Base-by-base conservation (phyloP, 345 rosid genomes). In the Bruguiera sexangula region DNA sequence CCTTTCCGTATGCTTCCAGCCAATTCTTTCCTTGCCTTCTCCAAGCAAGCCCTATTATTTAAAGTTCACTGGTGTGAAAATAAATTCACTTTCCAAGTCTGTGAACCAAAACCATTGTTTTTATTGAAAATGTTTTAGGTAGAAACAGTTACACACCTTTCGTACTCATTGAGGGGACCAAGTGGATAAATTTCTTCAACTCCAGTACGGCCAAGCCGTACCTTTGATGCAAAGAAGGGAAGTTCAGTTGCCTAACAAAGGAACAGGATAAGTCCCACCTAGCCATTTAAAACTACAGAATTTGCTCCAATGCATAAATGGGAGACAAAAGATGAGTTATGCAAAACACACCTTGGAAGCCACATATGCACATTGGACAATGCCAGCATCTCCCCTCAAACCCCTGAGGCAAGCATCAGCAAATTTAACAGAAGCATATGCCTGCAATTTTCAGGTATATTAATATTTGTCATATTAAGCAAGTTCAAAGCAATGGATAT, bases 381-480 rank as follows among this genome's bases (percentile, higher is more conserved):
- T 57, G 19, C 83, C 75, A 26, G 92, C 87, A 73, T 95, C 97
- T 48, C 99, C 99, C 71, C 96, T 85, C 79, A 95, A 77, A 65
- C 89, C 92, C 53, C 82, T 83, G 19, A 95, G 91, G 74, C 97
- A 92, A 39, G 96, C 91, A 71, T 92, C 97, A 18, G 99, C 99
- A 69, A 95, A 92, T 83, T 95, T 88, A 64, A 90, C 96, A n/a
- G 99, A 96, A 66, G 99, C 96, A 75, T 87, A 95, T 37, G 99
- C 99, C 99, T 95, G 83, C 74, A 78, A 4, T 59, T 69, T 62
- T 48, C 56, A 30, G 29, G 31, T 31, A 26, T 6, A 46, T 34
- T 65, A 20, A n/a, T 29, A 46, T 63, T 3, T 10, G 36, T 18
- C 36, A 39, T 18, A 60, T 21, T 21, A 55, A 13, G 9, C 18